A percentile compares a stretch with the other conserved stretches of the same genome.
Evolutionary conservation across 2,329 filamentous ascomycete species (phyloP).

Genomic region (Aspergillus latus): DNA sequence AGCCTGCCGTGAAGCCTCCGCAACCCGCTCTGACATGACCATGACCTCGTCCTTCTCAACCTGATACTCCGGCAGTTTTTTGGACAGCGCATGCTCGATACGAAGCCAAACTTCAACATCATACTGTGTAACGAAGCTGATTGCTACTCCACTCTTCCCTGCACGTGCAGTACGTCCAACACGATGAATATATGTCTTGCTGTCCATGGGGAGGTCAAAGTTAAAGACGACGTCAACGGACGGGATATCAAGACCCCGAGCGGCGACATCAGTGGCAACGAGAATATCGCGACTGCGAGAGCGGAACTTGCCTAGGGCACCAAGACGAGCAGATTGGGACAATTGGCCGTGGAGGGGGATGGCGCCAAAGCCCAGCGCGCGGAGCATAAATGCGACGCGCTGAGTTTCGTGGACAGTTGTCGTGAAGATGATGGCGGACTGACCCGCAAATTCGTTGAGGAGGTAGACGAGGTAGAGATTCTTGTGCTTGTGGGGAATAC

Average conservation of each 20-base stretch:
- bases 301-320: conserved; percentile 87
- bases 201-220: conserved; percentile 78
- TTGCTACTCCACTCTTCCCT: conserved; percentile 77
- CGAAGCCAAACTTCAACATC: conserved; percentile 77
- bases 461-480: conserved; percentile 87
- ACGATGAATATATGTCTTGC: conserved; percentile 87
- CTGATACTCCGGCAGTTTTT: conserved; percentile 69
- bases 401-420: conserved; percentile 90
- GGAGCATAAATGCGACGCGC: conserved; percentile 76
- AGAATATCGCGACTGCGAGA: conserved; percentile 78
- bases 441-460: conserved; percentile 81
- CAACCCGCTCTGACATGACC: conserved; percentile 73
- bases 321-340: conserved; percentile 80
- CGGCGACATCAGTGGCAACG: conserved; percentile 87
- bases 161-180: conserved; percentile 86
- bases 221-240: conserved; percentile 87
- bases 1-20: conserved; percentile 79
- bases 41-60: conserved; percentile 80
- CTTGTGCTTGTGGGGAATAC: conserved; percentile 83
- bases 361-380: conserved; percentile 81
- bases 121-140: conserved; percentile 83
- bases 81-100: conserved; percentile 79
- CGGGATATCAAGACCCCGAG: conserved; percentile 88
- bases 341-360: conserved; percentile 93
- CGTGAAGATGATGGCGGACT: conserved; percentile 85